Evolutionary conservation across 2,329 filamentous ascomycete species (phyloP).

Genomic region (Fusarium luffae): DNA sequence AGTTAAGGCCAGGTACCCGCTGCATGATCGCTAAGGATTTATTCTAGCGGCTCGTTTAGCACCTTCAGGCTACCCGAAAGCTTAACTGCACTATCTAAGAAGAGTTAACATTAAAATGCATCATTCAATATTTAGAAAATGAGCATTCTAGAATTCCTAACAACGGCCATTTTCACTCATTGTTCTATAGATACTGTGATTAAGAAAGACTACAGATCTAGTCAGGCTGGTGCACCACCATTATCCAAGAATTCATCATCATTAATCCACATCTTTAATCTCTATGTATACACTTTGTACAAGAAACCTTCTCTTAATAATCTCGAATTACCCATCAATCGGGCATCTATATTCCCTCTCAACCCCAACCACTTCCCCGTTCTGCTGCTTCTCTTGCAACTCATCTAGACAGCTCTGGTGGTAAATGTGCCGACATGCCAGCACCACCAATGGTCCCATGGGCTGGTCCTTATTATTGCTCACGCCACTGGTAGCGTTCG

Average conservation of each 20-base stretch:
- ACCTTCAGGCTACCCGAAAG: conserved; percentile 10
- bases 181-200: background rate
- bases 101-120: background rate
- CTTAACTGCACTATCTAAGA: conserved; percentile 12
- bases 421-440: conserved; percentile 78
- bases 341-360: conserved; percentile 66
- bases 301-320: conserved; percentile 23
- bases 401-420: conserved; percentile 76
- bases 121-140: background rate
- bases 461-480: conserved; percentile 55
- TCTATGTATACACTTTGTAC: conserved; percentile 44
- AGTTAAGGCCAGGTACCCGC: conserved; percentile 29
- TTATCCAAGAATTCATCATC: conserved; percentile 39
- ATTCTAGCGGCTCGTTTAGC: conserved; percentile 20
- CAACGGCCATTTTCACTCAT: background rate
- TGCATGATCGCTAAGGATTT: background rate
- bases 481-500: conserved; percentile 34
- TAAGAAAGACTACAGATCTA: background rate
- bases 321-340: conserved; percentile 61
- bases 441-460: conserved; percentile 73
- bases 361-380: conserved; percentile 58
- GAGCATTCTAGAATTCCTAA: background rate
- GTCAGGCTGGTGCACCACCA: background rate
- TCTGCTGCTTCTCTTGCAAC: conserved; percentile 65
- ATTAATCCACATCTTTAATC: conserved; percentile 40